phyloP scores from a whole-genome alignment of 2,329 filamentous ascomycete genomes.

The Cyanodermella asteris region DNA sequence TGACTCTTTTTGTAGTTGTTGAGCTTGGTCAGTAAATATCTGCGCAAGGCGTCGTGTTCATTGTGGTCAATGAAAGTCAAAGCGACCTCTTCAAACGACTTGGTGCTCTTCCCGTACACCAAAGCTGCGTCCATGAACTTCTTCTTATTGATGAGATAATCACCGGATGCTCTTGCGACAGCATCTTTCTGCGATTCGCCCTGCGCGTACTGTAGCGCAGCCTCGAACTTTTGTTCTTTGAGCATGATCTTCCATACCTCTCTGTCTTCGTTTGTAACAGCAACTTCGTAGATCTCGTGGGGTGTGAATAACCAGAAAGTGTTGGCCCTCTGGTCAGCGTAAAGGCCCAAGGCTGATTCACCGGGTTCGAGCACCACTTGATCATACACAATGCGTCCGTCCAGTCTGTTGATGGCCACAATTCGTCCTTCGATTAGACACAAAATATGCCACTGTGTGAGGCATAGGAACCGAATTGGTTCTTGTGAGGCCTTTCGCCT shows the following conservation, averaged over 20 bases:
- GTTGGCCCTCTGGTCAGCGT: constrained; percentile 80
- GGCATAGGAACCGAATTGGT: constrained; percentile 52
- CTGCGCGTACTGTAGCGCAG: constrained; percentile 65
- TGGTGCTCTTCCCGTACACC: constrained; percentile 86
- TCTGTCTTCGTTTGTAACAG: constrained; percentile 70
- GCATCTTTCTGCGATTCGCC: constrained; percentile 67
- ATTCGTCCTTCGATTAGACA: constrained; percentile 63
- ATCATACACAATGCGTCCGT: constrained; percentile 68
- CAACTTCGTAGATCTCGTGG: constrained; percentile 81
- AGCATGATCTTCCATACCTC: constrained; percentile 93
- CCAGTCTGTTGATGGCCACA: constrained; percentile 68
- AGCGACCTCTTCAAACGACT: constrained; percentile 90
- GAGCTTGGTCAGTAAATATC: constrained; percentile 73
- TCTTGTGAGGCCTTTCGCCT: constrained; percentile 46
- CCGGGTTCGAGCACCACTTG: constrained; percentile 64
- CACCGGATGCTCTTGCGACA: constrained; percentile 77
- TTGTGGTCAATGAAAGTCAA: constrained; percentile 74
- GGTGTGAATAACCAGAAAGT: constrained; percentile 93
- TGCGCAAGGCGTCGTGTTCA: constrained; percentile 74
- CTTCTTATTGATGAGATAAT: constrained; percentile 62
- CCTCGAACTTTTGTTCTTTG: constrained; percentile 66
- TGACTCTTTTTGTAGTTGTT: constrained; percentile 59
- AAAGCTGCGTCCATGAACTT: constrained; percentile 69
- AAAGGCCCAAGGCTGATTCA: constrained; percentile 61
- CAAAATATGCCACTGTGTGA: constrained; percentile 88